Base-by-base conservation (phyloP, 805 yeast species). In the Saturnispora bothae region DNA sequence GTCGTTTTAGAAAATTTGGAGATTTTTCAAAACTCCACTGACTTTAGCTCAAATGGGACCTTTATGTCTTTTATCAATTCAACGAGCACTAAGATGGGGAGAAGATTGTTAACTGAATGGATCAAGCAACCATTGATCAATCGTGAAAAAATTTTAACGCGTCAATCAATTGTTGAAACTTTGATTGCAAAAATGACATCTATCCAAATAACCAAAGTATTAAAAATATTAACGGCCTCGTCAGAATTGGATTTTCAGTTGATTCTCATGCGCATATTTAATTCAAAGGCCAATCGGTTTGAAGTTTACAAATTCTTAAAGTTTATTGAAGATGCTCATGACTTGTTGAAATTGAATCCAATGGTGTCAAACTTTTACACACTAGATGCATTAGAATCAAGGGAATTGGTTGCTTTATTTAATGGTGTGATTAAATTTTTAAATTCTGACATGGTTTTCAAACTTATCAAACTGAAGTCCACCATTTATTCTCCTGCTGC, bases 41-140 rank as follows among this genome's bases (percentile, higher is more conserved):
- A 76, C 44, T 54, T 60, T 10, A 60, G 66, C 4, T 63, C 63
- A 7, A 59, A 65, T 23, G 97, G 96, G 0, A 75, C 95, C 0
- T 59, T 89, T 12, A 54, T 83, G 13, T 83, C 94, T 86, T 62
- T 84, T 2, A 48, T 92, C 43, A 82, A 89, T 53, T 86, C 81
- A 46, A 83, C 97, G 0, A 60, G 73, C 25, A 83, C 97, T 0
- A 65, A 69, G 21, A 80, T 79, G 56, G 98, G 98, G 0, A 69
- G 65, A 32, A 59, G 95, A 38, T 48, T 73, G 42, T 54, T 92
- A 12, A 64, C 67, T 21, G 62, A 69, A 28, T 92, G 98, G 98
- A 59, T 88, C 0, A 65, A 75, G 1, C 64, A 68, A 43, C 98
- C 98, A 1, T 63, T 88, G 17, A 57, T 73, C 0, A 66, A 75